These are phyloP conservation scores for Tothia fuscella DNA, from an alignment of 2,329 filamentous ascomycete species.

Conservation along the genomic window DNA sequence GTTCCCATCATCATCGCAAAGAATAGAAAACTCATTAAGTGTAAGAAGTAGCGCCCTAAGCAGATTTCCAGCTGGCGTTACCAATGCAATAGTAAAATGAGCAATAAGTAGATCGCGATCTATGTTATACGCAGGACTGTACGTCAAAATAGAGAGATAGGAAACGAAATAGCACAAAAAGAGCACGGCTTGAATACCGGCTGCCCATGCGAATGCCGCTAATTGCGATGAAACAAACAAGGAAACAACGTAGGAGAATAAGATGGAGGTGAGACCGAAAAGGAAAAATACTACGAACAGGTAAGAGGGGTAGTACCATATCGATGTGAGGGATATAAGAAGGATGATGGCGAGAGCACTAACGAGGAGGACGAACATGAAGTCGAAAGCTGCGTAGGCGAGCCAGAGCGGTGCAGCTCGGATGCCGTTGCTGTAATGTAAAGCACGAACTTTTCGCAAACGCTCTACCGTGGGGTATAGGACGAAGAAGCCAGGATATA, in stretches of 20 bases:
- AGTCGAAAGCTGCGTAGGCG: conserved; percentile 73
- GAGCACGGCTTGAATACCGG: conserved; percentile 54
- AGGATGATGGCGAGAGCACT: conserved; percentile 57
- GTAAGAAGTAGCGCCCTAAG: conserved; percentile 62
- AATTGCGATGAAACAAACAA: conserved; percentile 69
- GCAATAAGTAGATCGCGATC: conserved; percentile 55
- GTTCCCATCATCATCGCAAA: conserved; percentile 52
- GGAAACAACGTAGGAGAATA: conserved; percentile 71
- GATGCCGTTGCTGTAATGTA: conserved; percentile 89
- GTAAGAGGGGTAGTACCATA: conserved; percentile 70
- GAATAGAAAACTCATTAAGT: conserved; percentile 72
- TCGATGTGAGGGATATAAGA: conserved; percentile 46
- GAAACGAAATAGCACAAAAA: conserved; percentile 52
- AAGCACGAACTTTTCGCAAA: conserved; percentile 62
- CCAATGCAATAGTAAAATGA: conserved; percentile 60
- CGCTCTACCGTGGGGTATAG: conserved; percentile 83
- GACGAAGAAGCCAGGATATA: conserved; percentile 76
- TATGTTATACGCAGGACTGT: conserved; percentile 55
- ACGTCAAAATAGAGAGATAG: conserved; percentile 43
- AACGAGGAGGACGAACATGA: conserved; percentile 55
- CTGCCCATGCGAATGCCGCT: conserved; percentile 72
- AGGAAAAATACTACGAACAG: conserved; percentile 70
- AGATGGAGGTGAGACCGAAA: conserved; percentile 65
- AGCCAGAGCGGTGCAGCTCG: conserved; percentile 72
- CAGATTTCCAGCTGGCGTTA: conserved; percentile 68